These are phyloP conservation scores for Pseudoperonospora humuli DNA, from an alignment of 352 stramenopile genomes.

Conservation along the genomic window DNA sequence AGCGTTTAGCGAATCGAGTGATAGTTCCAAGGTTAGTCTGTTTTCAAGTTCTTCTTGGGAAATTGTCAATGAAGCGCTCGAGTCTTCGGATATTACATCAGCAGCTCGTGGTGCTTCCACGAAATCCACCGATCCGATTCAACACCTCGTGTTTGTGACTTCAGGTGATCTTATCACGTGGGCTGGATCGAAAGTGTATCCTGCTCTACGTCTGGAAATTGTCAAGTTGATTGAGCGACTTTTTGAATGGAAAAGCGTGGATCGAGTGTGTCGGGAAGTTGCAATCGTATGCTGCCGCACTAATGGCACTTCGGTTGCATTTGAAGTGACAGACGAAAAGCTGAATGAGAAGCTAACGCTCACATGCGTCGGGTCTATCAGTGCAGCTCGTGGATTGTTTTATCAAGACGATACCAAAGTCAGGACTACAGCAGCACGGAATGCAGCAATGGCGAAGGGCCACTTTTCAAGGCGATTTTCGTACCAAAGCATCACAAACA, in stretches of 20 bases:
- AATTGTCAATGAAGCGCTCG: conserved; percentile 45
- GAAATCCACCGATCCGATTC: conserved; percentile 23
- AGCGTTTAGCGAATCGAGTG: conserved; percentile 8
- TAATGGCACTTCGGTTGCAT: conserved; percentile 31
- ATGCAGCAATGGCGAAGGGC: conserved; percentile 28
- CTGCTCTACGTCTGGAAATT: conserved; percentile 35
- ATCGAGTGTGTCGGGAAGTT: conserved; percentile 26
- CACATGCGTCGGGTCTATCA: conserved; percentile 52
- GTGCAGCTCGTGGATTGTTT: conserved; percentile 21
- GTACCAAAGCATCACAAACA: conserved; percentile 33
- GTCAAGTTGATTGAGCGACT: conserved; percentile 53
- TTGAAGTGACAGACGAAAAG: conserved; percentile 56
- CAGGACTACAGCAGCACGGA: conserved; percentile 4
- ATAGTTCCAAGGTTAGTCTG: conserved; percentile 17
- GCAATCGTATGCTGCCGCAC: conserved; percentile 36
- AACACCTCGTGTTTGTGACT: conserved; percentile 50
- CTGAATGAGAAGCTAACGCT: conserved; percentile 40
- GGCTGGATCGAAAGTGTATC: conserved; percentile 22
- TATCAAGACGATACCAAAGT: conserved; percentile 18
- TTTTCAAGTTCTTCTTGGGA: conserved; percentile 59
- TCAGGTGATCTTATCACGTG: conserved; percentile 42
- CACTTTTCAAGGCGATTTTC: conserved; percentile 72
- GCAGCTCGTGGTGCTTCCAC: neutral
- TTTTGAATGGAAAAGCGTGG: conserved; percentile 54
- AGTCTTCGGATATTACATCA: neutral